phyloP scores from a whole-genome alignment of 2,329 filamentous ascomycete species.

The Venturia nashicola region DNA sequence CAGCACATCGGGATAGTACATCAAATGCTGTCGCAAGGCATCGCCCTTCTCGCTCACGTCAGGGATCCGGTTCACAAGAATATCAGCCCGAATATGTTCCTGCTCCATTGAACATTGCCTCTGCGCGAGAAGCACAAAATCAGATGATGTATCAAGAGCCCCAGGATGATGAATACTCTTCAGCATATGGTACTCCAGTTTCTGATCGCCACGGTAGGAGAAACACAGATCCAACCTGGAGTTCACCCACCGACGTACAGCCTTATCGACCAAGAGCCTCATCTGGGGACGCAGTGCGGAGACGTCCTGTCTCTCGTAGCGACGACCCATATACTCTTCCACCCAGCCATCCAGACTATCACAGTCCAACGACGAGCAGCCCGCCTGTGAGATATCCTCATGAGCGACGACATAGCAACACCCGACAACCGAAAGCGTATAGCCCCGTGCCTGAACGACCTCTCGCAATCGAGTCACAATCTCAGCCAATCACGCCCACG shows the following conservation, averaged over 20 bases:
- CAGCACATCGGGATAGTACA: constrained; percentile 24
- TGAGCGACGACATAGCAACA: background rate
- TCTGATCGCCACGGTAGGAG: background rate
- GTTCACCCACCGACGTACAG: background rate
- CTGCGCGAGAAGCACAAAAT: background rate
- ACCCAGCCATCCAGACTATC: constrained; percentile 6
- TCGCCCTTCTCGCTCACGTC: constrained; percentile 3
- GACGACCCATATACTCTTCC: constrained; percentile 6
- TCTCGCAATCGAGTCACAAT: background rate
- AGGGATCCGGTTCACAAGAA: constrained; percentile 12
- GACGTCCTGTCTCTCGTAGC: background rate
- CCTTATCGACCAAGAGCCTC: constrained; percentile 7
- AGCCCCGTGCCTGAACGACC: background rate
- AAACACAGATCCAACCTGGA: constrained; percentile 4
- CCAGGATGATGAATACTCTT: constrained; percentile 12
- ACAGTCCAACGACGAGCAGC: constrained; percentile 2
- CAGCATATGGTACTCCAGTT: constrained; percentile 11
- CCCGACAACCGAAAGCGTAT: background rate
- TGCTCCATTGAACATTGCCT: constrained; percentile 16
- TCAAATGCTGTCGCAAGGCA: constrained; percentile 15
- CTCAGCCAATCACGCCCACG: background rate
- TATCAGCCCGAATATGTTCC: constrained; percentile 20
- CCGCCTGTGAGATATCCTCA: background rate
- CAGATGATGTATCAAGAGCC: background rate
- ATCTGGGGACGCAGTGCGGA: constrained; percentile 2